Conservation (phyloP, 352 stramenopile genomes). For the Paralagenidium karlingii region DNA sequence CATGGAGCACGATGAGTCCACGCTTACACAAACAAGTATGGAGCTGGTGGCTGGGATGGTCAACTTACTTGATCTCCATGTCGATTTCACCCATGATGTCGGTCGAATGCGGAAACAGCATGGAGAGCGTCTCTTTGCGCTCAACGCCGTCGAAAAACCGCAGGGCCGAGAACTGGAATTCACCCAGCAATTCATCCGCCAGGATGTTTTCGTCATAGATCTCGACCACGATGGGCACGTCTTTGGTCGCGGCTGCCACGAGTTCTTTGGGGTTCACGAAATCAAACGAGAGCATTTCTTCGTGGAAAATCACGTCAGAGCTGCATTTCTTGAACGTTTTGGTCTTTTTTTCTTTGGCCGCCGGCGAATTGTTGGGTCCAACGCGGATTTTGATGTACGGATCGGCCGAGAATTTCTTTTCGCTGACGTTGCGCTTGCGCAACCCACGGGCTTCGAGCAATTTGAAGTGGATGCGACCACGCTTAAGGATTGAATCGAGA, state of each 20-base stretch:
- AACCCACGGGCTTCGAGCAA: constrained; percentile 52
- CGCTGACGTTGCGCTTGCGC: constrained; percentile 33
- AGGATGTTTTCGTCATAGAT: constrained; percentile 83
- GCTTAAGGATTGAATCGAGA: constrained; percentile 23
- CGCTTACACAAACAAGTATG: neutral
- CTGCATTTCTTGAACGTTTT: constrained; percentile 75
- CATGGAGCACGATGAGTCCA: neutral
- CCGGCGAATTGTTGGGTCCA: constrained; percentile 58
- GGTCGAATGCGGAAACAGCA: constrained; percentile 20
- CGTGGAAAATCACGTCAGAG: constrained; percentile 72
- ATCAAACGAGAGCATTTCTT: constrained; percentile 75
- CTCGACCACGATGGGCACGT: constrained; percentile 61
- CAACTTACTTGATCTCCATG: constrained; percentile 57
- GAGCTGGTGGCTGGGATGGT: neutral
- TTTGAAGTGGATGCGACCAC: constrained; percentile 56
- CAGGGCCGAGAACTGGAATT: constrained; percentile 53
- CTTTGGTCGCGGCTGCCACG: constrained; percentile 53
- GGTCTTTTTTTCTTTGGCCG: constrained; percentile 57
- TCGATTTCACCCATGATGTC: constrained; percentile 42
- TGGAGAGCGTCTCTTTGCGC: constrained; percentile 40
- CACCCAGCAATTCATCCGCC: constrained; percentile 73
- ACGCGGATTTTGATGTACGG: constrained; percentile 73
- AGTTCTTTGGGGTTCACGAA: constrained; percentile 63
- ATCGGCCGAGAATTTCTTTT: constrained; percentile 67
- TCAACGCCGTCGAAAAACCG: constrained; percentile 62